Conservation (phyloP, 257 asterid species). For the Nicotiana tabacum region DNA sequence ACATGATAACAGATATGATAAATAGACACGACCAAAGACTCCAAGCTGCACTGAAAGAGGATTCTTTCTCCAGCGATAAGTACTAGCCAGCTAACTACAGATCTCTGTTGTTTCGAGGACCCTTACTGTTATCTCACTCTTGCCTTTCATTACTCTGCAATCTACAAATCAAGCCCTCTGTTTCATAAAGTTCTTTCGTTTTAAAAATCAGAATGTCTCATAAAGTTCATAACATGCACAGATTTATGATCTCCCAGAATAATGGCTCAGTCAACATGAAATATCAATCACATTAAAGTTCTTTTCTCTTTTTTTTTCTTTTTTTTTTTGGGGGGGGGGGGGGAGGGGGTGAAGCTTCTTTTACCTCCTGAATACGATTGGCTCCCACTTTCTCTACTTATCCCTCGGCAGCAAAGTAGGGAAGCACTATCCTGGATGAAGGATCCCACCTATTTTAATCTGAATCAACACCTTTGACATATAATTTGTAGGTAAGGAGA, state of each 20-base stretch:
- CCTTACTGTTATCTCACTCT: too few species aligned
- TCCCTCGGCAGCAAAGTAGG: not conserved
- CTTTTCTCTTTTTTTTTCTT: not conserved
- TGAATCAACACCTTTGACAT: not conserved
- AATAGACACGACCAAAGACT: not conserved
- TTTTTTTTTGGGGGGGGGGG: too few species aligned
- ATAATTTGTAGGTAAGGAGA: not conserved
- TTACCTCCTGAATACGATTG: not conserved
- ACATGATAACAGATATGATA: not conserved
- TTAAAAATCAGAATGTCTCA: not conserved
- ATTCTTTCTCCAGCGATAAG: not conserved
- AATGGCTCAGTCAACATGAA: not conserved
- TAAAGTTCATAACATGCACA: not conserved
- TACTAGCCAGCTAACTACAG: not conserved
- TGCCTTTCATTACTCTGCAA: not conserved
- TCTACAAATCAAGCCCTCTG: not conserved
- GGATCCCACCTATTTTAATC: not conserved
- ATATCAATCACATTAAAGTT: not conserved
- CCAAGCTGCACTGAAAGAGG: not conserved
- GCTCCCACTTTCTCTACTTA: not conserved
- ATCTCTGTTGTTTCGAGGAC: too few species aligned
- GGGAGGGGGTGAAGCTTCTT: not conserved
- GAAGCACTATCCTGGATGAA: not conserved
- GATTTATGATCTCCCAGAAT: not conserved
- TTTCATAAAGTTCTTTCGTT: not conserved